These are phyloP conservation scores for Microbotryum violaceum DNA, from an alignment of 1,284 basidiomycete genomes.

Conservation along the genomic window DNA sequence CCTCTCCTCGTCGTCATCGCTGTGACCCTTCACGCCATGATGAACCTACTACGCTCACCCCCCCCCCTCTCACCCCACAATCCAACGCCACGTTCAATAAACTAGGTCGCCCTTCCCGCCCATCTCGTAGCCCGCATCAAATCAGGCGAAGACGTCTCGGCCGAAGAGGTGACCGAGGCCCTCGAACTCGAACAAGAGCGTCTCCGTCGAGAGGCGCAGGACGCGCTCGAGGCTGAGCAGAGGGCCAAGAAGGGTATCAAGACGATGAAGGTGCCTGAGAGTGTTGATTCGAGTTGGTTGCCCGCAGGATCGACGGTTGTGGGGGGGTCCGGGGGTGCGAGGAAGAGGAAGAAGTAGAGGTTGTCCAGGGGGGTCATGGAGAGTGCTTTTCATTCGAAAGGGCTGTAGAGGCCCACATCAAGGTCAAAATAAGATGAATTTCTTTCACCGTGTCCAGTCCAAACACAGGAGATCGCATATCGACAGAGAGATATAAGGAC, in stretches of 20 bases:
- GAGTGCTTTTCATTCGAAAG: no score
- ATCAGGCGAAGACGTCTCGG: constrained; percentile 28
- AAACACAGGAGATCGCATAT: no score
- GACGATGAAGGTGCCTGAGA: constrained; percentile 13
- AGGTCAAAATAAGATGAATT: no score
- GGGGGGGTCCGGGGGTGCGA: constrained; percentile 3
- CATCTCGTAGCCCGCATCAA: constrained; percentile 25
- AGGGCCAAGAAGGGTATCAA: neutral
- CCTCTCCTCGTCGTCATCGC: no score
- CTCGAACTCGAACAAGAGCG: constrained; percentile 14
- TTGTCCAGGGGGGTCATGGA: neutral
- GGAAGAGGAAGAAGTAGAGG: constrained; percentile 13
- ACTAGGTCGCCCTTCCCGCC: constrained; percentile 12
- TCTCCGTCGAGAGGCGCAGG: constrained; percentile 2
- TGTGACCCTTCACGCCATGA: no score
- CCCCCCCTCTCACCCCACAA: no score
- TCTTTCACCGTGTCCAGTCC: no score
- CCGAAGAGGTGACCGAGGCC: constrained; percentile 27
- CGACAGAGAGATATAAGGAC: no score
- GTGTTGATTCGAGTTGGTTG: constrained; percentile 23
- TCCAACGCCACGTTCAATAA: neutral
- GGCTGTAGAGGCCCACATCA: no score
- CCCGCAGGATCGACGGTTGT: neutral
- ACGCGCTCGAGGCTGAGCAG: neutral
- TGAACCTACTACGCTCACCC: no score